phyloP scores from a whole-genome alignment of 2,329 filamentous ascomycete species.

The Tolypocladium tropicale region DNA sequence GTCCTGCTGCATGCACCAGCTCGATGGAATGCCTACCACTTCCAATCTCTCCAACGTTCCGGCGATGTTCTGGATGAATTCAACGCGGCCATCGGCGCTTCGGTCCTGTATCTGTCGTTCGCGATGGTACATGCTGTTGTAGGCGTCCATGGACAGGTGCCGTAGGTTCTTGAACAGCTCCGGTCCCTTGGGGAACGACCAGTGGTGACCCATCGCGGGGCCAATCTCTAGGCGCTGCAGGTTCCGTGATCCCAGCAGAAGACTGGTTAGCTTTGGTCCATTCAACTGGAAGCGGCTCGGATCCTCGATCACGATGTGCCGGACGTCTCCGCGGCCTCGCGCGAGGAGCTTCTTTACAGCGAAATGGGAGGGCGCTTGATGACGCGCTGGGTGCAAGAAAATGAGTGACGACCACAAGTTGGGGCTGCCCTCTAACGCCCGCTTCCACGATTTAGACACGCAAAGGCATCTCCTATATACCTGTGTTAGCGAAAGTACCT shows the following conservation, averaged over 20 bases:
- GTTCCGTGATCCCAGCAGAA: conserved; percentile 14
- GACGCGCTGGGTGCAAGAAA: conserved; percentile 9
- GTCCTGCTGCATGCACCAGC: conserved; percentile 6
- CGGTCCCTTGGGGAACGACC: conserved; percentile 2
- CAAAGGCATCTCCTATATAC: conserved; percentile 16
- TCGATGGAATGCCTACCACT: conserved; percentile 11
- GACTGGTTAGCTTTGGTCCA: conserved; percentile 15
- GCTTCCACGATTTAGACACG: conserved; percentile 22
- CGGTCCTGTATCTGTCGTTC: conserved; percentile 1
- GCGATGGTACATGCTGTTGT: conserved; percentile 3
- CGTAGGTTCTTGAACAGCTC: conserved; percentile 5
- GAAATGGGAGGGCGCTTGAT: conserved; percentile 1
- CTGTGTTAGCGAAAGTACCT: neutral
- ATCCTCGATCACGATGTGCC: conserved; percentile 16
- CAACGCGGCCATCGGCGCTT: conserved; percentile 1
- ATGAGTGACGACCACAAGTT: conserved; percentile 20
- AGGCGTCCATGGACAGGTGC: conserved; percentile 4
- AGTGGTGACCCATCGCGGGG: neutral
- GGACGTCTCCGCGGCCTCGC: conserved; percentile 18
- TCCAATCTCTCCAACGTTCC: conserved; percentile 10
- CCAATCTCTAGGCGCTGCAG: conserved; percentile 18
- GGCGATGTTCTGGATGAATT: conserved; percentile 8
- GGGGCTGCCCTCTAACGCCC: conserved; percentile 16
- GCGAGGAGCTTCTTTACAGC: conserved; percentile 18
- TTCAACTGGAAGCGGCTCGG: conserved; percentile 16